Base-by-base conservation (phyloP, 441 rosid species). In the Jatropha multifida region DNA sequence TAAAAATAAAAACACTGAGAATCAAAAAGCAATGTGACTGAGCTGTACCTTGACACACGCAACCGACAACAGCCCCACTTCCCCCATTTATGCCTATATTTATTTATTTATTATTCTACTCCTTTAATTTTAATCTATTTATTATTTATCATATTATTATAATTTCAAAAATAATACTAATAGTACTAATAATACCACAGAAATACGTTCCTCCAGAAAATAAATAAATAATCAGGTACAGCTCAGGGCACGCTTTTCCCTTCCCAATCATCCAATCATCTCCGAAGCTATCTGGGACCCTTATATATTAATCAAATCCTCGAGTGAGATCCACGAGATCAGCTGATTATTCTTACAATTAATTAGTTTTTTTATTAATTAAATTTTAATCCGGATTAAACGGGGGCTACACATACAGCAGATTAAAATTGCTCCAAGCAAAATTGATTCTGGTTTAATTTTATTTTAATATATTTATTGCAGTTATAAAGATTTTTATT, bases 141-240 rank as follows among this genome's bases (percentile, higher is more conserved):
- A 44, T 44, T 68, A 10, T 2, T 0, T 59, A 23, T 59, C 3
- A 5, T 20, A 1, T 5, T 18, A n/a, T 11, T 58, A 58, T 58
- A 58, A 58, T 5, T 20, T 51, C 13, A 13, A 17, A 17, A 55
- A 26, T 60, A 60, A 60, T 23, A 59, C 1, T 60, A 5, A 60
- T 27, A 60, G 0, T 58, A 17, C 20, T 8, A 42, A 49, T 13
- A 49, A 58, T 23, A 56, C 26, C 2, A 7, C 37, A 20, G 3
- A 26, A 7, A 59, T 59, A 59, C 15, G 63, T 59, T 23, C 27
- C 27, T 17, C 7, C 4, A 67, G 15, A 48, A 46, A 3, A 23
- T 20, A 23, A 46, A 4, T 4, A 61, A 61, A 37, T 18, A 23
- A 72, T 81, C 78, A 26, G 15, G 27, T 76, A 79, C 84, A 76